These are phyloP conservation scores for Rhododendron ferrugineum DNA, from an alignment of 148 eudicot genomes.

Conservation along the genomic window DNA sequence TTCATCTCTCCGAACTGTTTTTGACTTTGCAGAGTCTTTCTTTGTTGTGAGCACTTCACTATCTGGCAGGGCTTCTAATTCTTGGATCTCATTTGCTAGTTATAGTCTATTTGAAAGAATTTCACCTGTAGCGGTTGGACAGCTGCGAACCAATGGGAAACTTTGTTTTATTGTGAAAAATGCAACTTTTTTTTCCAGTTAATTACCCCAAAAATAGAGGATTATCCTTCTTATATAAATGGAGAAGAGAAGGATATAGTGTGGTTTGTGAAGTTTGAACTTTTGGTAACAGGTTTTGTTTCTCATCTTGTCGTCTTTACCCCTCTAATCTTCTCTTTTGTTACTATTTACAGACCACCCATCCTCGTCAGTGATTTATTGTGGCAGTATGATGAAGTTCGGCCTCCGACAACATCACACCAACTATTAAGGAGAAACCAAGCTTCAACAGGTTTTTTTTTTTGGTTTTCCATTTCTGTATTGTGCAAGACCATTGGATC, in stretches of 20 bases:
- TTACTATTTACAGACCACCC: conserved; percentile 59
- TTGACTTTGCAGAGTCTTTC: background rate
- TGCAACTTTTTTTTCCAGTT: background rate
- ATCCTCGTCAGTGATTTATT: conserved; percentile 85
- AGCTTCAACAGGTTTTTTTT: conserved; percentile 45
- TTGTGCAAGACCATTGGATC: background rate
- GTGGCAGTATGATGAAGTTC: conserved; percentile 57
- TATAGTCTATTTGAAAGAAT: background rate
- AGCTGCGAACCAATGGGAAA: background rate
- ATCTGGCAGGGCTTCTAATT: background rate
- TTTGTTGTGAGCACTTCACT: background rate
- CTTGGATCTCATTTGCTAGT: background rate
- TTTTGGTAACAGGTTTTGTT: background rate
- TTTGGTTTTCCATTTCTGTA: background rate
- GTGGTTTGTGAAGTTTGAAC: background rate
- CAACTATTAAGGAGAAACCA: conserved; percentile 52
- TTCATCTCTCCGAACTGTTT: background rate
- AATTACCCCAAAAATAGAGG: no score
- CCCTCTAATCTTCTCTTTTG: background rate
- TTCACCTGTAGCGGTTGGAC: background rate
- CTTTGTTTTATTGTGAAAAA: background rate
- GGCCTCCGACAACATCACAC: conserved; percentile 39
- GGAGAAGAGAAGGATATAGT: background rate
- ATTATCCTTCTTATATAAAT: background rate
- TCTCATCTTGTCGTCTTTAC: background rate